Evolutionary conservation across 2,329 filamentous ascomycete genomes (phyloP).

Genomic region (Neonectria ditissima): DNA sequence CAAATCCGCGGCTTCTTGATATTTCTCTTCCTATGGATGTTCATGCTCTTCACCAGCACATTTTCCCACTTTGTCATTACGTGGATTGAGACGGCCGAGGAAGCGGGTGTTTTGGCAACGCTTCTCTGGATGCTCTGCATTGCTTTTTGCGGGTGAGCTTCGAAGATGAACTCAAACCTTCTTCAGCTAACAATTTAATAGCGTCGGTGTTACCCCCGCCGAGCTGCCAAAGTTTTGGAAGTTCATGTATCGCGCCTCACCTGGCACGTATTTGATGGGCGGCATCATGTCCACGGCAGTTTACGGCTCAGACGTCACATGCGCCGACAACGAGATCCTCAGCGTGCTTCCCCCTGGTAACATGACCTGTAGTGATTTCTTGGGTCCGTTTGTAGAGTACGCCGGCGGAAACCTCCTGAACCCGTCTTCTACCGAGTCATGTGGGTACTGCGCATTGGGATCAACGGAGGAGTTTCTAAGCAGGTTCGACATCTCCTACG

Average conservation of each 20-base stretch:
- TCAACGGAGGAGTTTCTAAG: conserved; percentile 55
- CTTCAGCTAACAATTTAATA: conserved; percentile 38
- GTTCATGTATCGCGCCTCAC: conserved; percentile 76
- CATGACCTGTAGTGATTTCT: conserved; percentile 63
- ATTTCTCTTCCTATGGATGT: conserved; percentile 43
- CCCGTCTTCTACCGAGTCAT: conserved; percentile 54
- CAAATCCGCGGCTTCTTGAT: conserved; percentile 41
- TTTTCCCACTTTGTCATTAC: conserved; percentile 42
- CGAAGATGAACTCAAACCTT: too few relatives aligned
- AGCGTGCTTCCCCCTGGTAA: conserved; percentile 65
- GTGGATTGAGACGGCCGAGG: conserved; percentile 39
- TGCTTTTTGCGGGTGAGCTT: conserved; percentile 42
- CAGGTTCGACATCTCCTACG: conserved; percentile 57
- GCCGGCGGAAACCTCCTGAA: conserved; percentile 63
- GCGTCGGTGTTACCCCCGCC: conserved; percentile 69
- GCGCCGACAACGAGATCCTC: conserved; percentile 58
- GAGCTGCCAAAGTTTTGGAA: conserved; percentile 76
- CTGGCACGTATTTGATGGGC: conserved; percentile 75
- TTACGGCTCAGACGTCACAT: conserved; percentile 36
- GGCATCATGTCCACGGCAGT: conserved; percentile 62
- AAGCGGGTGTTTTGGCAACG: conserved; percentile 51
- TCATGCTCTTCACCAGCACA: conserved; percentile 43
- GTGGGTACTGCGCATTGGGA: conserved; percentile 56
- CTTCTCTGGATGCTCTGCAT: conserved; percentile 50
- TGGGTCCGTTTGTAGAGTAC: conserved; percentile 55